Evolutionary conservation across 768 basidiomycete species (phyloP).

Genomic region (Gloeostereum incarnatum): DNA sequence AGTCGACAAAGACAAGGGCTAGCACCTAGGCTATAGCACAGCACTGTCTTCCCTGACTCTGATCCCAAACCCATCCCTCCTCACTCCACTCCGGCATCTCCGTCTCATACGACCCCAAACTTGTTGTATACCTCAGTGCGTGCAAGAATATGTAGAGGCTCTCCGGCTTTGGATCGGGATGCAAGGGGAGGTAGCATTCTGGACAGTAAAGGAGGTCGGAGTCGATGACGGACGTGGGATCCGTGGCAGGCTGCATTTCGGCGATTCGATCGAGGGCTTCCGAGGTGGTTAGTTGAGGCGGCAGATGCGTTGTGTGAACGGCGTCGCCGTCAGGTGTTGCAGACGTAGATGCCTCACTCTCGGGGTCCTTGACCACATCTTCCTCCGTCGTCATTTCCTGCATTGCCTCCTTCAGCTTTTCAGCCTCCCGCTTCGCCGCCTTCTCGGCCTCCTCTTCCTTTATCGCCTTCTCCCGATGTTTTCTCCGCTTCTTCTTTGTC

Average conservation of each 20-base stretch:
- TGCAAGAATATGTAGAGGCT: conserved; percentile 94
- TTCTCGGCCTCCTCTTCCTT: too few species aligned
- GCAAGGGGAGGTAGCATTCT: conserved; percentile 87
- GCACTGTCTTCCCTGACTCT: too few species aligned
- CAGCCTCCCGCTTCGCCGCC: too few species aligned
- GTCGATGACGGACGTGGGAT: conserved; percentile 25
- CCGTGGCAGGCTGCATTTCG: conserved; percentile 25
- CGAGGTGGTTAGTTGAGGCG: conserved; percentile 31
- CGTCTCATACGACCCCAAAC: conserved; percentile 76
- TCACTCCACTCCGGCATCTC: conserved; percentile 86
- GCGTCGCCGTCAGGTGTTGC: too few species aligned
- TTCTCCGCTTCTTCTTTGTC: too few species aligned
- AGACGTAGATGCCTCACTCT: too few species aligned
- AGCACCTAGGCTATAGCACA: too few species aligned
- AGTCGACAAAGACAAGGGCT: too few species aligned
- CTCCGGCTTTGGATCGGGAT: conserved; percentile 90
- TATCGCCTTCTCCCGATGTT: too few species aligned
- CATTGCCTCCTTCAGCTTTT: too few species aligned
- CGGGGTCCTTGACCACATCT: too few species aligned
- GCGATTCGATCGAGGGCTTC: conserved; percentile 40
- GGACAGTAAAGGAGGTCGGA: conserved; percentile 60
- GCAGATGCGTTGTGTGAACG: conserved; percentile 9
- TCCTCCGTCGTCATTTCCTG: too few species aligned
- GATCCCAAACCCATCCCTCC: conserved; percentile 49
- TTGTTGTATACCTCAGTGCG: conserved; percentile 76